Conservation (phyloP, 192 early-diverging fungal genomes). For the Rhizophagus sp. region DNA sequence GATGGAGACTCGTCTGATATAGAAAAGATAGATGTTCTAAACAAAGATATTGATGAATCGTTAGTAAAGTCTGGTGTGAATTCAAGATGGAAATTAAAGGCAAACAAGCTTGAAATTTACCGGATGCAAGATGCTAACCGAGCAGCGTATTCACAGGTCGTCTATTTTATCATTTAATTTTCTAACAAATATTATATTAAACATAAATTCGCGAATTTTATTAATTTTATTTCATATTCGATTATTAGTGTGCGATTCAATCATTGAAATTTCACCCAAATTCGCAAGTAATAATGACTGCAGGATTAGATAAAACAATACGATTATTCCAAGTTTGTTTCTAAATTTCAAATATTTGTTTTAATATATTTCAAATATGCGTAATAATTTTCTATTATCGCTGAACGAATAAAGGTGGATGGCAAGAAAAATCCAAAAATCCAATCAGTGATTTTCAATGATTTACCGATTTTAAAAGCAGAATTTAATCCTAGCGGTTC, state of each 20-base stretch:
- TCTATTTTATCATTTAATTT: background rate
- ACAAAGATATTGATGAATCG: constrained; percentile 29
- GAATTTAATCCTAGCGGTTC: constrained; percentile 75
- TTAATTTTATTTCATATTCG: background rate
- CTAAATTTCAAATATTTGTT: background rate
- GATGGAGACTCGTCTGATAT: constrained; percentile 50
- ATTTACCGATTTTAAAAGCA: constrained; percentile 80
- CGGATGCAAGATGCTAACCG: constrained; percentile 81
- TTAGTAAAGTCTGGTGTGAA: constrained; percentile 29
- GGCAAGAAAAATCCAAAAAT: constrained; percentile 92
- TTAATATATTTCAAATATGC: background rate
- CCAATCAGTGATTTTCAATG: constrained; percentile 85
- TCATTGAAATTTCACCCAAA: constrained; percentile 86
- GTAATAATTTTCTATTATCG: constrained; percentile 13
- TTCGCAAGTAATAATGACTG: constrained; percentile 84
- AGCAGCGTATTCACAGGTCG: constrained; percentile 61
- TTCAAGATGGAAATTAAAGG: constrained; percentile 40
- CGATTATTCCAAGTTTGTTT: constrained; percentile 72
- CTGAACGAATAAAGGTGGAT: constrained; percentile 60
- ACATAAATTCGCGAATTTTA: background rate
- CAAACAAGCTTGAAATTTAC: constrained; percentile 61
- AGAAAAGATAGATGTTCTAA: constrained; percentile 26
- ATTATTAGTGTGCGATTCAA: constrained; percentile 61
- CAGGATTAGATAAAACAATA: constrained; percentile 86
- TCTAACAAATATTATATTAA: background rate